Base-by-base conservation (phyloP, 108 stramenopile genomes). In the Fragilaria crotonensis region DNA sequence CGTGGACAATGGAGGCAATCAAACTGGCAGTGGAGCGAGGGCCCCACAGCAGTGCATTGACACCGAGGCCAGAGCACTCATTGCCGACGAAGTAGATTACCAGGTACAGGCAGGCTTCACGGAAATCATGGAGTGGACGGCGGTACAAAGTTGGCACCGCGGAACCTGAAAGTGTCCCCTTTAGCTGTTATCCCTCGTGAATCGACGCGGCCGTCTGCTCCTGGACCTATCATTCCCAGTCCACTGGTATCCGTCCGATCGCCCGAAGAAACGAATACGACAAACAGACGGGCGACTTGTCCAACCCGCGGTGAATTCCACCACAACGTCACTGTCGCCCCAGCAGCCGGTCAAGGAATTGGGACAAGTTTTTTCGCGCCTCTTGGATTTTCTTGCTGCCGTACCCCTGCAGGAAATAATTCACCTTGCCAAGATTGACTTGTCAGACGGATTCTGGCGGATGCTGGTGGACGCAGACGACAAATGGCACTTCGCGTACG, bases 1-100 rank as follows among this genome's bases (percentile, higher is more conserved):
- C 23, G 2, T 62, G 61, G 61, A 30, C 28, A 0, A 18, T 30
- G 33, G 52, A 29, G 11, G 61, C 32, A n/a, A 62, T 62, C 4
- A 9, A 54, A 3, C 52, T 52, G 21, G 61, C 61, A 1, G 25
- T 62, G 7, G 32, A 36, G 2, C 20, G 51, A 14, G 61, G 61
- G n/a, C 51, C 61, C 4, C 61, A 62, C 11, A 30, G 21, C 0
- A 31, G 23, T 2, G 58, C 58, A 21, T 17, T 25, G n/a, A 61
- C 48, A 0, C 48, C 60, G 60, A 61, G 17, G 21, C 29, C 1
- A 50, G 48, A 2, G 46, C 21, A 11, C 25, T 30, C 3, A 47
- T 61, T 5, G 32, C 22, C 22, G 52, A 33, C 20, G 48, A 61
- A 1, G 17, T 52, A n/a, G 28, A 45, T 3, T 50, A 50, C 29